These are phyloP conservation scores for Arthroderma sp. DNA, from an alignment of 2,329 filamentous ascomycete species.

Conservation along the genomic window DNA sequence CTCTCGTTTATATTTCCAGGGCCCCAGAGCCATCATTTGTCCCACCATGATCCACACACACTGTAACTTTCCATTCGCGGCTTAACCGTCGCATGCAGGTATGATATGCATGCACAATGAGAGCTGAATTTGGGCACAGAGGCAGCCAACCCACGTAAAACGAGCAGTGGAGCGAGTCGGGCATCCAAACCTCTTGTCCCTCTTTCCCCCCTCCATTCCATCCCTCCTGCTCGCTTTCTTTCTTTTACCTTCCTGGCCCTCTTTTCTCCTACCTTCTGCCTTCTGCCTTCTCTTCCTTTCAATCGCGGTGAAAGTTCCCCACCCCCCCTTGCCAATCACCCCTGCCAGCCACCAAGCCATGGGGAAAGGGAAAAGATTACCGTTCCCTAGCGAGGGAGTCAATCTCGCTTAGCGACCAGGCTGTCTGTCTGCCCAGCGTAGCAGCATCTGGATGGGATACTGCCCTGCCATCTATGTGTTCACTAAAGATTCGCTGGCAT, in stretches of 20 bases:
- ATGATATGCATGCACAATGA: conserved; percentile 4
- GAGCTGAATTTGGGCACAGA: conserved; percentile 3
- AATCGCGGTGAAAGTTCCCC: not conserved
- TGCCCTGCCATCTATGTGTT: conserved; percentile 1
- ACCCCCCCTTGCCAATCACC: not conserved
- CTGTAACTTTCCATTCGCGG: conserved; percentile 2
- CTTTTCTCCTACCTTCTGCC: conserved; percentile 13
- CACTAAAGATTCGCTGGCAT: conserved; percentile 4
- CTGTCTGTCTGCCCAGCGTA: not conserved
- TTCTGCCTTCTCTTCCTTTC: conserved; percentile 12
- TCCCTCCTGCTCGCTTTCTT: conserved; percentile 13
- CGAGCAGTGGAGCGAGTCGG: conserved; percentile 4
- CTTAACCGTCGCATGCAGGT: conserved; percentile 5
- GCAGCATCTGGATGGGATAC: not conserved
- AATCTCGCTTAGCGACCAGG: conserved; percentile 5
- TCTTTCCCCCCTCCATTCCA: not conserved
- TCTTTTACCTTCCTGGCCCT: conserved; percentile 15
- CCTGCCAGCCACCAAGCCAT: conserved; percentile 4
- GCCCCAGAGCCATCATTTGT: not conserved
- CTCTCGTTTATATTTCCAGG: conserved; percentile 1
- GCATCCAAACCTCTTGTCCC: conserved; percentile 2
- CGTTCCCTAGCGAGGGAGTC: not conserved
- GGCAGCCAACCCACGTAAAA: conserved; percentile 2
- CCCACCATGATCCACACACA: conserved; percentile 2
- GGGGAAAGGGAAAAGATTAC: conserved; percentile 1